Evolutionary conservation across 192 early-diverging fungal genomes (phyloP).

Genomic region (Coemansia sp.): DNA sequence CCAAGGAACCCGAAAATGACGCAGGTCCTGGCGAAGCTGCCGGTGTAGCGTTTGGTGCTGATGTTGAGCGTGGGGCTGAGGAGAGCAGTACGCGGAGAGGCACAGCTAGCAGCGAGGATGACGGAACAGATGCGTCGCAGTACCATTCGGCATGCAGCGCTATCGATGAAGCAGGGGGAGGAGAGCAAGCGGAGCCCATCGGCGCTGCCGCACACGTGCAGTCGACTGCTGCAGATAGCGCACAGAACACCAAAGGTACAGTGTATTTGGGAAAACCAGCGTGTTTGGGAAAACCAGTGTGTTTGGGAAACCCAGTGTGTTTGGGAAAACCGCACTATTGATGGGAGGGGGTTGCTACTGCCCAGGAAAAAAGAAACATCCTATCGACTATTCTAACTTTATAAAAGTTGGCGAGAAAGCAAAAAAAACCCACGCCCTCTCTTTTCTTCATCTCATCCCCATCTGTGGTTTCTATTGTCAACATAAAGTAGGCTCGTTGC

Average conservation of each 20-base stretch:
- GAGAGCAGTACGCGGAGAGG: not conserved
- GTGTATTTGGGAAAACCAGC: not conserved
- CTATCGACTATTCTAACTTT: no score
- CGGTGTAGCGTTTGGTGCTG: not conserved
- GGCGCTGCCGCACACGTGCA: not conserved
- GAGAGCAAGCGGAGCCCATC: not conserved
- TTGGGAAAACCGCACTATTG: no score
- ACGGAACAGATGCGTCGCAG: not conserved
- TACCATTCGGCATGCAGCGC: constrained; percentile 1
- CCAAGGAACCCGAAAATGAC: not conserved
- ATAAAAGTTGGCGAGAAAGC: no score
- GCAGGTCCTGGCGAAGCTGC: not conserved
- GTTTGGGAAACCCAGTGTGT: not conserved
- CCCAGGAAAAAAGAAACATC: no score
- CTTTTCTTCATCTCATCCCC: not conserved
- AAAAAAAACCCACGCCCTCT: no score
- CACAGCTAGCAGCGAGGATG: not conserved
- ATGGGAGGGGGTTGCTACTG: no score
- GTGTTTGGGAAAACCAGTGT: not conserved
- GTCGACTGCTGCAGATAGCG: not conserved
- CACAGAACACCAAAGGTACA: not conserved
- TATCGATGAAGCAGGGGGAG: not conserved
- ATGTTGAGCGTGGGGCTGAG: not conserved
- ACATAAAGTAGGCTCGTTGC: not conserved
- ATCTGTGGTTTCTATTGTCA: not conserved